phyloP scores from a whole-genome alignment of 768 basidiomycete species.

The Mycena indigotica region DNA sequence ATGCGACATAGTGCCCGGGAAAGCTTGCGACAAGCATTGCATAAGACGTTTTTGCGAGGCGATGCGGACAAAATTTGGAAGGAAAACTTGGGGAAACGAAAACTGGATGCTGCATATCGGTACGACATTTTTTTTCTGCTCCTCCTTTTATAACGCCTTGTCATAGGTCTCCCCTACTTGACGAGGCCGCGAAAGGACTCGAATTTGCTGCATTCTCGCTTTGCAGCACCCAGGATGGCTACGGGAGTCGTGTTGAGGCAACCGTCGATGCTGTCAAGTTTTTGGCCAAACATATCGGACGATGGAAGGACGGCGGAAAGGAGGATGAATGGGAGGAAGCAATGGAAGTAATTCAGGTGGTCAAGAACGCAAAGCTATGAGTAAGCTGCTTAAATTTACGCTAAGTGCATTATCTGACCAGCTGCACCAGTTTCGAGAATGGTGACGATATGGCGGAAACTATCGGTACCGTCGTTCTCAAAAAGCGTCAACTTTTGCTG shows the following conservation, averaged over 20 bases:
- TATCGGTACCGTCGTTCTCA: background rate
- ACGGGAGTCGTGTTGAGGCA: constrained; percentile 8
- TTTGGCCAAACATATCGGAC: constrained; percentile 3
- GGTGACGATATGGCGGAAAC: background rate
- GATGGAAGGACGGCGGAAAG: background rate
- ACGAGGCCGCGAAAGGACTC: constrained; percentile 8
- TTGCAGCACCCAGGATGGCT: constrained; percentile 19
- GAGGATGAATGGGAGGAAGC: constrained; percentile 25
- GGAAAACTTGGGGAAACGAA: background rate
- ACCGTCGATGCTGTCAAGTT: constrained; percentile 14
- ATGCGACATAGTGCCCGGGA: constrained; percentile 3
- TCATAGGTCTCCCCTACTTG: constrained; percentile 10
- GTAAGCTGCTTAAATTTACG: background rate
- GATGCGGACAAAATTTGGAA: constrained; percentile 12
- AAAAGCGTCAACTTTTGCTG: background rate
- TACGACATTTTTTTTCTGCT: background rate
- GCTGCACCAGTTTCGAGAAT: background rate
- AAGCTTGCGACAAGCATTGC: constrained; percentile 14
- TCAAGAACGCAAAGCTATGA: background rate
- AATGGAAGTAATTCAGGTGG: constrained; percentile 1
- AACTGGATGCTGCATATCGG: background rate
- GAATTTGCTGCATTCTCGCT: constrained; percentile 20
- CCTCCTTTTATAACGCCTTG: background rate
- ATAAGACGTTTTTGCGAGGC: constrained; percentile 18
- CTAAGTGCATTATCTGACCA: background rate